Percentiles rank a stretch among this genome's conserved stretches.
phyloP scores from a whole-genome alignment of 345 rosid genomes.

The Hevea brasiliensis region DNA sequence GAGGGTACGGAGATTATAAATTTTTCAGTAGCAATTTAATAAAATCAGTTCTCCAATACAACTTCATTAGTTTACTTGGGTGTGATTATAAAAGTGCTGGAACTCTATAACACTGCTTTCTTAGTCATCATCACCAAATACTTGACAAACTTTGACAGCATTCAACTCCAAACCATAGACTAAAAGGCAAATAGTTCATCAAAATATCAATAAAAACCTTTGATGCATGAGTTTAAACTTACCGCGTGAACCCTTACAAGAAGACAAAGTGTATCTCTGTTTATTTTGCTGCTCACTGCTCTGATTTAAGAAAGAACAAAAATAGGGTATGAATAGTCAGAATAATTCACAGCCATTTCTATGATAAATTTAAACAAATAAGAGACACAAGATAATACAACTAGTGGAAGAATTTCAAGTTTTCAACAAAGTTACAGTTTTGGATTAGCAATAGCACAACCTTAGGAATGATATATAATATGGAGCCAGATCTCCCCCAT shows the following conservation, averaged over 20 bases:
- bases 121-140: background rate
- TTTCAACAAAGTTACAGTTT: constrained; percentile 10
- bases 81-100: background rate
- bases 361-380: constrained; percentile 6
- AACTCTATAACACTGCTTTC: background rate
- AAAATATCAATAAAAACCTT: background rate
- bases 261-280: constrained; percentile 62
- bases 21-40: background rate
- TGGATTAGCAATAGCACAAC: constrained; percentile 26
- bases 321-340: background rate
- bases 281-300: constrained; percentile 65
- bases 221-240: constrained; percentile 27
- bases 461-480: constrained; percentile 63
- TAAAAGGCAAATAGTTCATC: background rate
- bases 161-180: constrained; percentile 2
- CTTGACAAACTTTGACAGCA: background rate
- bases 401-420: background rate
- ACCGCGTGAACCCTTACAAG: constrained; percentile 63
- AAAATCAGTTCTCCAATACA: background rate
- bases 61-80: background rate
- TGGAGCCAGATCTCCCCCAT: constrained; percentile 57
- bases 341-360: background rate
- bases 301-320: constrained; percentile 37
- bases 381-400: background rate
- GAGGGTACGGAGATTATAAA: background rate